These are phyloP conservation scores for Aspergillus vadensis DNA, from an alignment of 2,329 filamentous ascomycete genomes.

Conservation along the genomic window DNA sequence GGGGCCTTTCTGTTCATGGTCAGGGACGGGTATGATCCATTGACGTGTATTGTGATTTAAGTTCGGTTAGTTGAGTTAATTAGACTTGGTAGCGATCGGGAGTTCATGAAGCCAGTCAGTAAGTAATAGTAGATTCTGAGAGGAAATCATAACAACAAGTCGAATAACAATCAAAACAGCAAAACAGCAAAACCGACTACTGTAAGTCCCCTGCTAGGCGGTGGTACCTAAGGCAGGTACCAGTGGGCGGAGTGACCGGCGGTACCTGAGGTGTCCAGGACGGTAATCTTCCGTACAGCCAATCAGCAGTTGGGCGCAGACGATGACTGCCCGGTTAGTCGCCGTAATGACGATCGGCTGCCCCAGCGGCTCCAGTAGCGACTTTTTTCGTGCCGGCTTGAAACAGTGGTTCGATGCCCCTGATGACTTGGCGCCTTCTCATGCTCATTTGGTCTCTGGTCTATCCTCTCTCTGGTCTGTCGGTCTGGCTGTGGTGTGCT, in stretches of 20 bases:
- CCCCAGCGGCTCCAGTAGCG: constrained; percentile 18
- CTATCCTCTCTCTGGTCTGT: background rate
- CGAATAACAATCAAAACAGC: too few relatives aligned
- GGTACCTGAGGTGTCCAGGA: constrained; percentile 8
- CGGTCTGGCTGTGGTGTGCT: constrained; percentile 2
- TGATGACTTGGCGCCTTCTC: constrained; percentile 16
- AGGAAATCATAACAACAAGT: too few relatives aligned
- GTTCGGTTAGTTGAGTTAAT: too few relatives aligned
- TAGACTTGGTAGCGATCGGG: too few relatives aligned
- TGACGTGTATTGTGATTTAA: too few relatives aligned
- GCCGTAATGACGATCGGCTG: constrained; percentile 22
- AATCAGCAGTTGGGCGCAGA: constrained; percentile 5
- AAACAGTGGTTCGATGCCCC: constrained; percentile 22
- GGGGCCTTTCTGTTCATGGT: too few relatives aligned
- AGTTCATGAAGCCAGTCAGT: too few relatives aligned
- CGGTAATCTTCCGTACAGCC: constrained; percentile 7
- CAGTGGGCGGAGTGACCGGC: background rate
- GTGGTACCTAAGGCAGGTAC: constrained; percentile 7
- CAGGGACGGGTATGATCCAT: too few relatives aligned
- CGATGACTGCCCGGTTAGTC: constrained; percentile 6
- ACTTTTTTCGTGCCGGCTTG: constrained; percentile 11
- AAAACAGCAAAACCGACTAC: background rate
- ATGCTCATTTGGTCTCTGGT: constrained; percentile 1
- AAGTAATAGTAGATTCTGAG: too few relatives aligned
- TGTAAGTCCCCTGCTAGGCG: background rate